Conservation (phyloP, 1,284 basidiomycete genomes). For the Marasmius tenuissimus region DNA sequence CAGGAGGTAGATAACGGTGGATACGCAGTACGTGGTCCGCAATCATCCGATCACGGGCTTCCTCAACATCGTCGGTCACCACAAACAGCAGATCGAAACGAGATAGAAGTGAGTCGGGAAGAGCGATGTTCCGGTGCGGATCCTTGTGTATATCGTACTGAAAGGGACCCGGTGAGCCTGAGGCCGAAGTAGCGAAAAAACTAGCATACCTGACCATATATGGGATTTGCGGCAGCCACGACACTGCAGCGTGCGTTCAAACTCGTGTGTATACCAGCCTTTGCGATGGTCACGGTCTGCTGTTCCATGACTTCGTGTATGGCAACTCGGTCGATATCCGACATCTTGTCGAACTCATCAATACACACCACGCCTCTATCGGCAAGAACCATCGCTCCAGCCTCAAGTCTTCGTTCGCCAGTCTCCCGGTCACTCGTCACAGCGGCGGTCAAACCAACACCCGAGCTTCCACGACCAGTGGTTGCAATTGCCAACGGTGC, state of each 20-base stretch:
- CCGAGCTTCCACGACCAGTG: slow-evolving; percentile 95
- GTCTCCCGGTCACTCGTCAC: slow-evolving; percentile 99
- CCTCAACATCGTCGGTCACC: slow-evolving; percentile 97
- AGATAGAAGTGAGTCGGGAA: slow-evolving; percentile 96
- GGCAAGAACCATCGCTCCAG: slow-evolving; percentile 99
- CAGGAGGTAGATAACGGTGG: slow-evolving; percentile 96
- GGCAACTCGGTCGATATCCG: slow-evolving; percentile 97
- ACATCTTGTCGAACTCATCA: slow-evolving; percentile 99
- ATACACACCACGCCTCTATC: slow-evolving; percentile 99
- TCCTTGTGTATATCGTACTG: slow-evolving; percentile 99
- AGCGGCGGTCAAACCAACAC: slow-evolving; percentile 99
- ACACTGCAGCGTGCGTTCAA: slow-evolving; percentile 98
- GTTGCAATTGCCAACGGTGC: slow-evolving; percentile 98
- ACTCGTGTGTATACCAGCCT: slow-evolving; percentile 98
- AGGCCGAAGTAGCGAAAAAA: slow-evolving; percentile 2
- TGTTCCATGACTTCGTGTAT: slow-evolving; percentile 99
- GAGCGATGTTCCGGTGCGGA: slow-evolving; percentile 97
- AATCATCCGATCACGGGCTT: slow-evolving; percentile 90
- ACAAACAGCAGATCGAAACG: slow-evolving; percentile 99
- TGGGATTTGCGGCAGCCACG: slow-evolving; percentile 97
- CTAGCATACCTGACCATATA: slow-evolving; percentile 87
- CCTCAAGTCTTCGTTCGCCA: slow-evolving; percentile 93
- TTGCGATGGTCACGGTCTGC: slow-evolving; percentile 99
- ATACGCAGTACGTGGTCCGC: slow-evolving; percentile 98
- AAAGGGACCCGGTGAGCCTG: slow-evolving; percentile 13